phyloP scores from a whole-genome alignment of 2,329 filamentous ascomycete genomes.

The Amauroascus verrucosus region DNA sequence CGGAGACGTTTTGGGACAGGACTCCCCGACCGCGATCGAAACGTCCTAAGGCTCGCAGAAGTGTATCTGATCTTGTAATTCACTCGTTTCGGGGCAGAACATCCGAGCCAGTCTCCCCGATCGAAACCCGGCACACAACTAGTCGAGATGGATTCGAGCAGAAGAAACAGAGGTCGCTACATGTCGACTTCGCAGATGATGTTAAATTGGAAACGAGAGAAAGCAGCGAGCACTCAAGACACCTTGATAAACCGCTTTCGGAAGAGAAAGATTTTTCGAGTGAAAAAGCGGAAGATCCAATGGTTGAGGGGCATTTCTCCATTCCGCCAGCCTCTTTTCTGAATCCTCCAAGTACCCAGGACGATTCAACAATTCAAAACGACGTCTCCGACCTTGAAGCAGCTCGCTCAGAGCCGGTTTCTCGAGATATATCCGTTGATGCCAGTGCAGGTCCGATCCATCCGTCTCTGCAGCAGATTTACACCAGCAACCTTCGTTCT shows the following conservation, averaged over 20 bases:
- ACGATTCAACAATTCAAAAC: not conserved
- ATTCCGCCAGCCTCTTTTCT: constrained; percentile 14
- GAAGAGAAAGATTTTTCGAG: not conserved
- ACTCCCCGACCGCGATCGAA: constrained; percentile 49
- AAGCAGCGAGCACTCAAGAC: not conserved
- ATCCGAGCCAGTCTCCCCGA: constrained; percentile 13
- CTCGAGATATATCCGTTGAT: constrained; percentile 27
- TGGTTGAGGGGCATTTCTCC: constrained; percentile 9
- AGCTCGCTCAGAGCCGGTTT: constrained; percentile 16
- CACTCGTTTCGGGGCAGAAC: constrained; percentile 29
- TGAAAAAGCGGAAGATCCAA: not conserved
- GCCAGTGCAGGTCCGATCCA: constrained; percentile 20
- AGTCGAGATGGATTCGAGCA: constrained; percentile 14
- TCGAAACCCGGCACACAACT: constrained; percentile 12
- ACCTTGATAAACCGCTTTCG: not conserved
- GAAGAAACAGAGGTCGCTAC: constrained; percentile 31
- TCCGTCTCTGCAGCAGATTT: constrained; percentile 34
- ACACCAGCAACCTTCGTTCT: constrained; percentile 60
- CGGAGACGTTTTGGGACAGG: constrained; percentile 92
- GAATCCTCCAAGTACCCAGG: constrained; percentile 4
- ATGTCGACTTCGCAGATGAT: constrained; percentile 49
- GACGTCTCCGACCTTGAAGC: constrained; percentile 25
- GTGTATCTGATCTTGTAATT: constrained; percentile 30
- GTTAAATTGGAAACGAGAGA: constrained; percentile 17
- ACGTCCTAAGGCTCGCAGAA: constrained; percentile 28